Percentiles rank a stretch among this genome's conserved stretches.
Conservation (phyloP, 345 rosid species). For the Eucalyptus erythrocorys region DNA sequence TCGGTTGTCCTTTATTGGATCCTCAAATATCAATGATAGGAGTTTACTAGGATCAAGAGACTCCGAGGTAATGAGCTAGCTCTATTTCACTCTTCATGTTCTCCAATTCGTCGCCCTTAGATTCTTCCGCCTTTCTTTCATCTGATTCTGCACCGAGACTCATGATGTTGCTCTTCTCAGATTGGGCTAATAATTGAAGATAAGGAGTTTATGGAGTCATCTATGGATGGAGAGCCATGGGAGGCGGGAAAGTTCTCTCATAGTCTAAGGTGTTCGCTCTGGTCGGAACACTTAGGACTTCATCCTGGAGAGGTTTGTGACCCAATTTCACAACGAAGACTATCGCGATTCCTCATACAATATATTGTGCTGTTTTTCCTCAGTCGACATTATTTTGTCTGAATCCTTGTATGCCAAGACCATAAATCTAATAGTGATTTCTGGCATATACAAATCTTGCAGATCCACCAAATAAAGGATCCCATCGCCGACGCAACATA, state of each 20-base stretch:
- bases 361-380: not conserved
- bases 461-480: conserved; percentile 53
- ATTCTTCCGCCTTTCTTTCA: not conserved
- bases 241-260: conserved; percentile 70
- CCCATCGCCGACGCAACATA: conserved; percentile 59
- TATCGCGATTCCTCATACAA: not conserved
- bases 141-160: not conserved
- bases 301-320: conserved; percentile 43
- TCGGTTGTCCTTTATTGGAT: conserved; percentile 53
- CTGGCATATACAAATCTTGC: not conserved
- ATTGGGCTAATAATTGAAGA: conserved; percentile 83
- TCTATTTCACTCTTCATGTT: not conserved
- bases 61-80: conserved; percentile 57
- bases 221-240: conserved; percentile 74
- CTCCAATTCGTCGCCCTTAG: not conserved
- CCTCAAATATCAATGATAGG: conserved; percentile 84
- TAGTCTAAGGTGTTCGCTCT: conserved; percentile 64
- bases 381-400: not conserved
- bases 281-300: conserved; percentile 93
- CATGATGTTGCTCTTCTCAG: conserved; percentile 17
- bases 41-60: conserved; percentile 94
- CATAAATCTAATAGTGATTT: not conserved
- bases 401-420: not conserved
- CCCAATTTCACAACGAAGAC: not conserved
- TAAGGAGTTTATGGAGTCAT: conserved; percentile 64